Percentiles rank a stretch among this genome's conserved stretches.
Evolutionary conservation across 768 basidiomycete genomes (phyloP).

Genomic region (Galerina sulciceps): DNA sequence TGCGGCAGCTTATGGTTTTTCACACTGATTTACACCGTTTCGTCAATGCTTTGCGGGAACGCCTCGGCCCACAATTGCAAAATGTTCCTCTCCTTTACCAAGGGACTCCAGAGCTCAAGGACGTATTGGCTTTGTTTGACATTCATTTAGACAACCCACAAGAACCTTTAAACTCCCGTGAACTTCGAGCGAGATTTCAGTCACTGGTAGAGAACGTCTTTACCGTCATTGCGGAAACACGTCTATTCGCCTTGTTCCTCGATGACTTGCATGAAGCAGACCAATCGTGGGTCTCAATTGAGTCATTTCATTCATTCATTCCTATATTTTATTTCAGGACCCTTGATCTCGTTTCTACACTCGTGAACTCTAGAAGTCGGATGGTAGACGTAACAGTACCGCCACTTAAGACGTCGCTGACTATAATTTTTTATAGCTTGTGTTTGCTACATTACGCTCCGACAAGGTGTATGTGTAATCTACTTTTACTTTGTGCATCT

Average conservation of each 20-base stretch:
- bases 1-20: constrained; percentile 77
- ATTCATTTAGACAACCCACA: constrained; percentile 54
- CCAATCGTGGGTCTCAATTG: constrained; percentile 49
- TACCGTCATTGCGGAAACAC: constrained; percentile 67
- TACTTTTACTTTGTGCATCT: neutral
- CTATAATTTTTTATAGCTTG: constrained; percentile 43
- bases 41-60: constrained; percentile 58
- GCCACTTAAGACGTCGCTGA: neutral
- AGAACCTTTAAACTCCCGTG: constrained; percentile 58
- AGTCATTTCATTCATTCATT: constrained; percentile 7
- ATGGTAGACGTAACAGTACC: constrained; percentile 44
- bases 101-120: constrained; percentile 70
- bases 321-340: constrained; percentile 42
- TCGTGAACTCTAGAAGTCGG: constrained; percentile 66
- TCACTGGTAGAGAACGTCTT: constrained; percentile 74
- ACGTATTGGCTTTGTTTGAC: constrained; percentile 60
- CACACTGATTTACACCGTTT: constrained; percentile 72
- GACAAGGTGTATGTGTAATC: constrained; percentile 46
- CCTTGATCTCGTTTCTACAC: constrained; percentile 64
- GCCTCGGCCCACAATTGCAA: constrained; percentile 70
- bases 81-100: constrained; percentile 74
- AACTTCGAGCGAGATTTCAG: constrained; percentile 73
- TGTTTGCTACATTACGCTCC: constrained; percentile 65
- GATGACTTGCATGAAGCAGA: constrained; percentile 80
- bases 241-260: constrained; percentile 71